Base-by-base conservation (phyloP, 305 asterid species). In the Nicotiana rustica region DNA sequence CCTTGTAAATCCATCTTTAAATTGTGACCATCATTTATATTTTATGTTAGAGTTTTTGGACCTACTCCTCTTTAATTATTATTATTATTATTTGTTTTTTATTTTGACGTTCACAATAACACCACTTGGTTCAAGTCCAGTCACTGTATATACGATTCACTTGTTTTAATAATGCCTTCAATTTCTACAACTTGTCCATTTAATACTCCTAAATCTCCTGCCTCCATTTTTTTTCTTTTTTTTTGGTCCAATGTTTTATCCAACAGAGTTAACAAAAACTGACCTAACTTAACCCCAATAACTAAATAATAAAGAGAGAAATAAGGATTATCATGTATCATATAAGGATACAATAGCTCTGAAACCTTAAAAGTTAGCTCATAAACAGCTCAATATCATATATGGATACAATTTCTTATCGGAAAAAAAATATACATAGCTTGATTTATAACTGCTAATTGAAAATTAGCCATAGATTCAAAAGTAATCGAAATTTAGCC, bases 1-100 rank as follows among this genome's bases (percentile, higher is more conserved):
- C 47, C 64, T 73, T 75, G 80, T 75, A 52, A 52, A 75, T 75
- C n/a, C 25, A 2, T 69, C 59, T 75, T 75, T 75, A 29, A 75
- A 29, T 52, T 52, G 9, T 75, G 80, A 75, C 64, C 31, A 75
- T 75, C 29, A 75, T 52, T 55, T 75, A 29, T 52, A 4, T 55
- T 52, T 75, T 21, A 21, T 19, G 8, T 2, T 57, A 3, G 49
- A 17, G 62, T 14, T 3, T 75, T 52, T 75, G 65, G 47, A 75
- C 79, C 79, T 14, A 75, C 36, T 65, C 33, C 41, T 73, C 31
- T 75, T 52, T 56, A 29, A 52, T 75, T 15, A 47, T 71, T 17
- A 25, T 25, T 25, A 25, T 33, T 25, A 17, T 0, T 75, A 75
- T 49, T 29, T 52, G 47, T 75, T 75, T 6, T 25, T 49, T 7